These are phyloP conservation scores for Candida fluviatilis DNA, from an alignment of 805 yeast species.

Conservation along the genomic window DNA sequence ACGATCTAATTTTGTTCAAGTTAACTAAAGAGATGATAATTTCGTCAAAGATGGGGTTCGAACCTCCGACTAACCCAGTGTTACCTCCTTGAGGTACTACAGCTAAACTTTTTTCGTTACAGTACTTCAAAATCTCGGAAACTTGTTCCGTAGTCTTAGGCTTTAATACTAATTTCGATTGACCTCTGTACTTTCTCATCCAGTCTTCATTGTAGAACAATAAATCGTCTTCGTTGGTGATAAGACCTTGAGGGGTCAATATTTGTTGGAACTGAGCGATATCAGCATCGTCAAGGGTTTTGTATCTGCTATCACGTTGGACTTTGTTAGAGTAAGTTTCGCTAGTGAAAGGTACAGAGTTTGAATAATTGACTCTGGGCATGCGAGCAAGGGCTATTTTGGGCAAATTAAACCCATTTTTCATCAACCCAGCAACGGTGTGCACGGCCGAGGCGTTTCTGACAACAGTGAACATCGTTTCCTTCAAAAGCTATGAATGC, in stretches of 20 bases:
- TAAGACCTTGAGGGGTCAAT: slow-evolving; percentile 45
- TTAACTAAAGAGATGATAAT: slow-evolving; percentile 66
- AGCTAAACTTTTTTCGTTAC: slow-evolving; percentile 73
- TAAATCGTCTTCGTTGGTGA: slow-evolving; percentile 61
- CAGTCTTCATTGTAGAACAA: slow-evolving; percentile 81
- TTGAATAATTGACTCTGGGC: slow-evolving; percentile 14
- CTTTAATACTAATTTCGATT: slow-evolving; percentile 71
- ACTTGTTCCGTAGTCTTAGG: slow-evolving; percentile 82
- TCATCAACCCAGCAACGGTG: background rate
- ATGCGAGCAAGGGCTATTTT: background rate
- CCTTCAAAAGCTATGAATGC: too few relatives aligned
- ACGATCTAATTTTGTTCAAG: slow-evolving; percentile 75
- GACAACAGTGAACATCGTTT: background rate
- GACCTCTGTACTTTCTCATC: slow-evolving; percentile 93
- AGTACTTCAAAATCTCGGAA: slow-evolving; percentile 69
- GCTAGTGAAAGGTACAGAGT: slow-evolving; percentile 53
- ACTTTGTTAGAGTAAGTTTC: slow-evolving; percentile 63
- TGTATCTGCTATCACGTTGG: slow-evolving; percentile 47
- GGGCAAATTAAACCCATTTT: background rate
- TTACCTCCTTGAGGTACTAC: slow-evolving; percentile 97
- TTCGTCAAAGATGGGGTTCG: slow-evolving; percentile 90
- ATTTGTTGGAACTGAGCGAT: slow-evolving; percentile 56
- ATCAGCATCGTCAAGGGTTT: slow-evolving; percentile 52
- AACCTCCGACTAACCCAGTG: slow-evolving; percentile 94
- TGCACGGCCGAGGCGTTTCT: background rate